These are phyloP conservation scores for Phaeoacremonium minimum DNA, from an alignment of 2,329 filamentous ascomycete genomes.

Conservation along the genomic window DNA sequence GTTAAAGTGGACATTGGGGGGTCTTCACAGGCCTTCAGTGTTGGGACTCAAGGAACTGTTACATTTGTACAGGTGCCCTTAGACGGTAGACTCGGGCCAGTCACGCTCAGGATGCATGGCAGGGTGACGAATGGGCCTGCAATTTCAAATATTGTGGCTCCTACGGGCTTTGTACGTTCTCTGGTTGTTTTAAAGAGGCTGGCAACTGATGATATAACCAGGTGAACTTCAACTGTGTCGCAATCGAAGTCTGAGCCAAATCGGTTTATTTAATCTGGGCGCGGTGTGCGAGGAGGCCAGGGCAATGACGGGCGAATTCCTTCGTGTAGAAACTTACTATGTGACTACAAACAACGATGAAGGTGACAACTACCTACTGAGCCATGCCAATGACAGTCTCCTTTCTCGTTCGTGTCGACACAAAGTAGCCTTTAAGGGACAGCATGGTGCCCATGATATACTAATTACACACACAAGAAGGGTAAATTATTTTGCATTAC, in stretches of 20 bases:
- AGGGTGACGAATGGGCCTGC: slow-evolving; percentile 28
- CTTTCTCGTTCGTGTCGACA: no score
- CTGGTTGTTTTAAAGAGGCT: neutral
- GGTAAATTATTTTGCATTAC: no score
- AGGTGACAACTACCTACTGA: no score
- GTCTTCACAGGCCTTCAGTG: slow-evolving; percentile 19
- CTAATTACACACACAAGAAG: no score
- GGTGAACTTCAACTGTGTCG: slow-evolving; percentile 28
- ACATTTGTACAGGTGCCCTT: slow-evolving; percentile 32
- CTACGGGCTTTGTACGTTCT: slow-evolving; percentile 19
- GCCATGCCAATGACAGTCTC: no score
- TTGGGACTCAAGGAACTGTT: slow-evolving; percentile 22
- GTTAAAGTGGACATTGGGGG: slow-evolving; percentile 33
- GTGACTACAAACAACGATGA: no score
- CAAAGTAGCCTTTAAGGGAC: no score
- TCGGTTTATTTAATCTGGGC: no score
- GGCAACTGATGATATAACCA: slow-evolving; percentile 6
- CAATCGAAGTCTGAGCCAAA: slow-evolving; percentile 26
- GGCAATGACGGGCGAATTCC: no score
- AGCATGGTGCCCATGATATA: no score
- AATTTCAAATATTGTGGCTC: slow-evolving; percentile 25
- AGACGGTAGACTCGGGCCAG: slow-evolving; percentile 28
- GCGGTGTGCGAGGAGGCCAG: no score
- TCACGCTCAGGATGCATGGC: slow-evolving; percentile 31
- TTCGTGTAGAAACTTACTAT: no score